These are phyloP conservation scores for Centella asiatica DNA, from an alignment of 129 eudicot species.

Conservation along the genomic window DNA sequence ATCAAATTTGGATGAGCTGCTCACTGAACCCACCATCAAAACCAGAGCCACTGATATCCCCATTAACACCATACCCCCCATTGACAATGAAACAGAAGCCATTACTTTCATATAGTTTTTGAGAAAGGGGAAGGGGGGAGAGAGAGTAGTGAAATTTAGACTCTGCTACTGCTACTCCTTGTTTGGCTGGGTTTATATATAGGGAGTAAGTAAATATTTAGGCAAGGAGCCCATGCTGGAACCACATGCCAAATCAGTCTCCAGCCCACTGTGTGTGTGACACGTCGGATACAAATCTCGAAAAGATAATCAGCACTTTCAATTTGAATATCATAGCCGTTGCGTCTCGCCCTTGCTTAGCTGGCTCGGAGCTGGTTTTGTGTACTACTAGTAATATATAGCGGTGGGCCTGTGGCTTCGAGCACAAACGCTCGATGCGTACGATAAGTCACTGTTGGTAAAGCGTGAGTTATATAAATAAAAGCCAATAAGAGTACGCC, in stretches of 20 bases:
- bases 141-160: neutral
- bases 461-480: slow-evolving; percentile 12
- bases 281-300: slow-evolving; percentile 27
- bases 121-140: neutral
- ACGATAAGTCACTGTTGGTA: slow-evolving; percentile 41
- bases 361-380: slow-evolving; percentile 28
- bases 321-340: slow-evolving; percentile 45
- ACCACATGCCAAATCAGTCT: neutral
- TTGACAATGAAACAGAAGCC: slow-evolving; percentile 8
- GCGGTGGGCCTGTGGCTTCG: no score
- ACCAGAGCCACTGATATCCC: slow-evolving; percentile 6
- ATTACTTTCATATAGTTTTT: neutral
- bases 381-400: no score
- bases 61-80: slow-evolving; percentile 4
- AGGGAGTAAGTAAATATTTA: no score
- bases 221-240: neutral
- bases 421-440: slow-evolving; percentile 7
- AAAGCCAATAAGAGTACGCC: slow-evolving; percentile 10
- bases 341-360: slow-evolving; percentile 7
- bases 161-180: neutral
- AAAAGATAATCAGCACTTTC: neutral
- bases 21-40: slow-evolving; percentile 30
- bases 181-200: neutral
- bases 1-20: slow-evolving; percentile 49
- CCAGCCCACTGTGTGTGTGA: neutral